These are phyloP conservation scores for Lyophyllum semitale DNA, from an alignment of 768 basidiomycete genomes.

Conservation along the genomic window DNA sequence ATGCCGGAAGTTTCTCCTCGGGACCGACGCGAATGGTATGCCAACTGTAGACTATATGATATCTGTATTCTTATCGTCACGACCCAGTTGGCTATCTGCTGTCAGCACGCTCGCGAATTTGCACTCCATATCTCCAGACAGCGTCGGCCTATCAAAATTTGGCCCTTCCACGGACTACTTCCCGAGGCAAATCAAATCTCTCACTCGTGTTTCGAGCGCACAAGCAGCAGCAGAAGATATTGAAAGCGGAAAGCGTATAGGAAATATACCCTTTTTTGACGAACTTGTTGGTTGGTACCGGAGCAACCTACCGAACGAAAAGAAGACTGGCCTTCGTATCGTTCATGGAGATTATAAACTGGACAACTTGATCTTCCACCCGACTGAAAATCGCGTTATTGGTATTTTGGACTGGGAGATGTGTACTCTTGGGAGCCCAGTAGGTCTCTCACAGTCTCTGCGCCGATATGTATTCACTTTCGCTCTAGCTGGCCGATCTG, in stretches of 20 bases:
- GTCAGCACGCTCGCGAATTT: conserved; percentile 71
- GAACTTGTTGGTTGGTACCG: conserved; percentile 80
- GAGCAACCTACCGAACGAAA: conserved; percentile 74
- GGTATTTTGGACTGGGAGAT: conserved; percentile 98
- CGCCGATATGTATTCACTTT: neutral
- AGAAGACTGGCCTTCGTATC: conserved; percentile 73
- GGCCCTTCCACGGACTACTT: conserved; percentile 83
- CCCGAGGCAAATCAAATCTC: conserved; percentile 89
- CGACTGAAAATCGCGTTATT: conserved; percentile 87
- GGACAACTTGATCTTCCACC: conserved; percentile 97
- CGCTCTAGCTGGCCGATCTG: conserved; percentile 75
- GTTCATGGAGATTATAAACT: conserved; percentile 98
- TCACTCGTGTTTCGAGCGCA: conserved; percentile 77
- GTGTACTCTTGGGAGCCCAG: conserved; percentile 91
- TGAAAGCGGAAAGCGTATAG: conserved; percentile 59
- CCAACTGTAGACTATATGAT: neutral
- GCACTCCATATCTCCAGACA: conserved; percentile 60
- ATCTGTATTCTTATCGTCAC: neutral
- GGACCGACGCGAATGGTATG: conserved; percentile 71
- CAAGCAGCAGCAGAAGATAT: conserved; percentile 73
- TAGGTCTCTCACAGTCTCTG: conserved; percentile 35
- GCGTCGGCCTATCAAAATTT: conserved; percentile 69
- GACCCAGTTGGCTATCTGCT: conserved; percentile 74
- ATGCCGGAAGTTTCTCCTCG: conserved; percentile 68
- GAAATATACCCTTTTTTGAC: conserved; percentile 74